Evolutionary conservation across 768 basidiomycete species (phyloP).

Genomic region (Suillus americanus): DNA sequence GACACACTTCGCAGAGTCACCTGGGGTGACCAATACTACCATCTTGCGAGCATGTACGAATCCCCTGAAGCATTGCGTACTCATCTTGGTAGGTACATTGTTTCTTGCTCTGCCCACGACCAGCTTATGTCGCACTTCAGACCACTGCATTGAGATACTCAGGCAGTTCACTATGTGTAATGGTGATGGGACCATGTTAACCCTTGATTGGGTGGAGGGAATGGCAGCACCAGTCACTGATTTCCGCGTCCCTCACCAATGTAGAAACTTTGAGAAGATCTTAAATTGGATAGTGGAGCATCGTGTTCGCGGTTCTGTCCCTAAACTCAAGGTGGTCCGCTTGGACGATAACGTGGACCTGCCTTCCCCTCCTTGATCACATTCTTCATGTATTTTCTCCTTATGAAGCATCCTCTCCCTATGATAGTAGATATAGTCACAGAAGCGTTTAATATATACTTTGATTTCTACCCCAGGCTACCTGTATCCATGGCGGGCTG

Average conservation of each 20-base stretch:
- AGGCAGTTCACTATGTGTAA: constrained; percentile 13
- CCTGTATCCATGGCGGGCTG: background rate
- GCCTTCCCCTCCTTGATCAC: background rate
- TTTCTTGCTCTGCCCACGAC: background rate
- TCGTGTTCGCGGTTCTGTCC: background rate
- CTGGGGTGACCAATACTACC: constrained; percentile 3
- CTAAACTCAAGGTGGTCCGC: background rate
- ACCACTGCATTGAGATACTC: constrained; percentile 12
- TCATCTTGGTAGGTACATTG: constrained; percentile 7
- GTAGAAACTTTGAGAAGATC: background rate
- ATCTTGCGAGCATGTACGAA: background rate
- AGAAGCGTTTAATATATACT: background rate
- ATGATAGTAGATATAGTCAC: background rate
- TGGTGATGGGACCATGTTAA: constrained; percentile 9
- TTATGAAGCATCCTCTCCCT: background rate
- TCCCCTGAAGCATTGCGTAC: background rate
- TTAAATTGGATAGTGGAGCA: background rate
- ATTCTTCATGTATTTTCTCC: background rate
- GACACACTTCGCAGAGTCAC: constrained; percentile 13
- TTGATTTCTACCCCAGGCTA: background rate
- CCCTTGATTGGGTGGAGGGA: constrained; percentile 11
- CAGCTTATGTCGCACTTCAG: background rate
- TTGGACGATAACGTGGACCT: background rate
- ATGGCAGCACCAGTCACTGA: background rate
- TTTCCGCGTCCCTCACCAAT: background rate